Evolutionary conservation across 805 yeast species (phyloP).

Genomic region (Teunomyces pallodes): DNA sequence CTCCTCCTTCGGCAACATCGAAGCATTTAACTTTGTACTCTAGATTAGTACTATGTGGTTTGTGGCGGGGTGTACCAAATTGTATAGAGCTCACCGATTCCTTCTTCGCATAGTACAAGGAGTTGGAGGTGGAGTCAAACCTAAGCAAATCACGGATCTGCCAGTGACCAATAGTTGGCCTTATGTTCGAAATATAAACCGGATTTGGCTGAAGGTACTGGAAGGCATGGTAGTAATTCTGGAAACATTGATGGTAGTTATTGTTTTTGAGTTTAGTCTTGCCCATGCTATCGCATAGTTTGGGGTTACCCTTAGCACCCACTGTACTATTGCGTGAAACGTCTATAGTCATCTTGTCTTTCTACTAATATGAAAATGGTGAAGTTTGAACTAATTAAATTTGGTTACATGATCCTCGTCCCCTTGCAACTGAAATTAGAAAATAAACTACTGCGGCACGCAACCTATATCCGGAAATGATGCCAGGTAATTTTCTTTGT

Average conservation of each 20-base stretch:
- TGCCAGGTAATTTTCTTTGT: not conserved
- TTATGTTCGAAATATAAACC: conserved; percentile 28
- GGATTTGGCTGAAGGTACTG: conserved; percentile 37
- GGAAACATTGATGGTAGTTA: conserved; percentile 31
- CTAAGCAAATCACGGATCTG: conserved; percentile 76
- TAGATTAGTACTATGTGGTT: conserved; percentile 38
- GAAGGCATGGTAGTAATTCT: conserved; percentile 41
- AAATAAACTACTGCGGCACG: not conserved
- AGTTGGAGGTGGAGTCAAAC: conserved; percentile 41
- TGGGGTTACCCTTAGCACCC: conserved; percentile 1
- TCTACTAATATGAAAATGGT: not conserved
- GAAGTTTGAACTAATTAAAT: not conserved
- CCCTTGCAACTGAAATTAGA: not conserved
- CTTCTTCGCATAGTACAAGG: conserved; percentile 58
- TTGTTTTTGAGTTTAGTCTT: conserved; percentile 2
- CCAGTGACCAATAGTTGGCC: conserved; percentile 57
- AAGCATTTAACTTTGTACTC: conserved; percentile 72
- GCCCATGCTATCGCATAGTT: not conserved
- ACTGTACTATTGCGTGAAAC: not conserved
- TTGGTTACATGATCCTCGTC: conserved; percentile 2
- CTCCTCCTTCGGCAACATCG: conserved; percentile 50
- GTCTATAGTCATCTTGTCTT: conserved; percentile 5
- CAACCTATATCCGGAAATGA: not conserved
- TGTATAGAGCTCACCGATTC: conserved; percentile 40
- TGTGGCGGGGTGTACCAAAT: not conserved